A percentile compares a stretch with the other conserved stretches of the same genome.
Evolutionary conservation across 768 basidiomycete genomes (phyloP).

Genomic region (Podaxis pistillaris): DNA sequence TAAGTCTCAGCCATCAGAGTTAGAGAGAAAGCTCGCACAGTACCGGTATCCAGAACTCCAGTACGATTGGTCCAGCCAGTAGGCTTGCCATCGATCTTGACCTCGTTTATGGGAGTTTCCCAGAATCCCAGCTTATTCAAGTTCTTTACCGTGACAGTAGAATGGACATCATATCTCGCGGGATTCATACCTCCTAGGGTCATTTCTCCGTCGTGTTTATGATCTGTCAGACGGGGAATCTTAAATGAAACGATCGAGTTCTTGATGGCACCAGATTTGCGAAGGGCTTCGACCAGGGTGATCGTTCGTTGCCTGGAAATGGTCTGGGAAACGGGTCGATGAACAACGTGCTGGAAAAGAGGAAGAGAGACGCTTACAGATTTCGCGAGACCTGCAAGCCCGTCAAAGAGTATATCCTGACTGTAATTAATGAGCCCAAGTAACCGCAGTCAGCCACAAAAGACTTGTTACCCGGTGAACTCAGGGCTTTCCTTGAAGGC

Average conservation of each 20-base stretch:
- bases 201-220: slow-evolving; percentile 72
- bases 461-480: slow-evolving; percentile 40
- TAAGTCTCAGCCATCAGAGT: not conserved
- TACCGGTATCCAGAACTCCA: slow-evolving; percentile 65
- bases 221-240: slow-evolving; percentile 71
- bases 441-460: not conserved
- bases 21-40: not conserved
- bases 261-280: slow-evolving; percentile 50
- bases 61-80: slow-evolving; percentile 58
- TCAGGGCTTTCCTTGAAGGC: slow-evolving; percentile 50
- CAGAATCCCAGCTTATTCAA: slow-evolving; percentile 75
- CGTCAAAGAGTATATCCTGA: slow-evolving; percentile 44
- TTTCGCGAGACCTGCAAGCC: slow-evolving; percentile 53
- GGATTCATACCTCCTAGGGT: slow-evolving; percentile 63
- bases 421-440: slow-evolving; percentile 18
- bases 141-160: slow-evolving; percentile 60
- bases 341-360: not conserved
- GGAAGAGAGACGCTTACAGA: slow-evolving; percentile 41
- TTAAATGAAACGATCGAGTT: slow-evolving; percentile 77
- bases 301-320: slow-evolving; percentile 63
- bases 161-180: slow-evolving; percentile 60
- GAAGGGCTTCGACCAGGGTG: slow-evolving; percentile 75
- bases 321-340: slow-evolving; percentile 28
- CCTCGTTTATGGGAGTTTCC: slow-evolving; percentile 64
- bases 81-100: slow-evolving; percentile 57